Evolutionary conservation across 345 rosid species (phyloP), one percentile per base, ranked within the genome.

Genomic region (Brassica carinata): DNA sequence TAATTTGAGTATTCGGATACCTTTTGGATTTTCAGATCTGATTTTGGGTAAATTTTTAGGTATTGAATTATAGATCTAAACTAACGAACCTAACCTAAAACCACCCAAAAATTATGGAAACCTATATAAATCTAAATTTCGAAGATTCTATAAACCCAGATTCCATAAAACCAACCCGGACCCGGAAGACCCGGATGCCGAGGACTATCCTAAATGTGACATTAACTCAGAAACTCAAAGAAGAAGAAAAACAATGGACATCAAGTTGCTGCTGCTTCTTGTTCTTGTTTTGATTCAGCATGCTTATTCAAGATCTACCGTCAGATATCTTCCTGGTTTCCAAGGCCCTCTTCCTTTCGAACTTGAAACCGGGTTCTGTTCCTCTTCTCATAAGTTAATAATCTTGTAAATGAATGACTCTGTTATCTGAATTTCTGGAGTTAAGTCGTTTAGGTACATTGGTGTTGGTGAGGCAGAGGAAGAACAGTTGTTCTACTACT

Each of bases 281-380:
- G 19, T 53, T 53, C 45, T 80, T 36, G 67, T 36, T 13, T 34
- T 68, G 43, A 33, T 23, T 71, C 33, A 70, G 11, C 77, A 55
- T 69, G 81, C 10, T 69, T 63, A 71, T 19, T 71, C 80, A 26
- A 38, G 73, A 18, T 79, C 84, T 9, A 73, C 63, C 40, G 11
- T 88, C 19, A 80, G n/a, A 15, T 31, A 59, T 72, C 84, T 87
- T 15, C 88, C 91, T 71, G 87, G 87, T 17, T 88, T 84, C 71
- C 64, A 75, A 13, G 85, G 76, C 6, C 64, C 81, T 14, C 89
- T 88, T 84, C 88, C 87, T 14, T 88, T 88, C 80, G 79, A 85
- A 73, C 87, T 88, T 40, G 86, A 88, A 81, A 87, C 89, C 3
- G 91, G 90, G 89, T 70, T 45, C 8, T 78, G 72, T 70, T 53